Conservation (phyloP, 345 rosid genomes). For the Limnanthes douglasii region DNA sequence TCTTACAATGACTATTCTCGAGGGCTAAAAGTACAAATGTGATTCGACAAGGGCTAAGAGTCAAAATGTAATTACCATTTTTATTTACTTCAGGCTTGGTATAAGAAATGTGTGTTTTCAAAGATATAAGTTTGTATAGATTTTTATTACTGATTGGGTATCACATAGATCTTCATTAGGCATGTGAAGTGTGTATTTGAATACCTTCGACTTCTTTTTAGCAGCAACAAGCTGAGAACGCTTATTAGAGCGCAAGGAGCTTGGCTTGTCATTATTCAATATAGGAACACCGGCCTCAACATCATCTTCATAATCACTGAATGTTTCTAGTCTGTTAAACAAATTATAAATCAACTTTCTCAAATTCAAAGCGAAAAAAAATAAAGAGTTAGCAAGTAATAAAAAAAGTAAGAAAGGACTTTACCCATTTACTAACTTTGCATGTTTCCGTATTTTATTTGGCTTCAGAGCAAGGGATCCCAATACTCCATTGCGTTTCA, state of each 20-base stretch:
- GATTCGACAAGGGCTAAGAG: too few species aligned
- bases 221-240: conserved; percentile 32
- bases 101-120: too few species aligned
- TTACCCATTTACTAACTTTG: conserved; percentile 50
- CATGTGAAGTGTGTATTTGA: too few species aligned
- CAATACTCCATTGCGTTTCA: conserved; percentile 45
- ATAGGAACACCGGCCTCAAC: conserved; percentile 19
- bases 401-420: background rate
- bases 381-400: conserved; percentile 1
- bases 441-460: conserved; percentile 31
- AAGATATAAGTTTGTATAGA: too few species aligned
- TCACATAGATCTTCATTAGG: too few species aligned
- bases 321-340: conserved; percentile 68
- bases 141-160: too few species aligned
- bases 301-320: conserved; percentile 74
- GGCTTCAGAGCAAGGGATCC: conserved; percentile 27
- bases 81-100: too few species aligned
- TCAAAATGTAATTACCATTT: too few species aligned
- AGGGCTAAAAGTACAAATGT: too few species aligned
- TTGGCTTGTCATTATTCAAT: too few species aligned
- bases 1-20: too few species aligned
- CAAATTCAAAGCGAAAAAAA: conserved; percentile 2
- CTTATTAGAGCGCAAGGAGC: too few species aligned
- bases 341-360: conserved; percentile 12
- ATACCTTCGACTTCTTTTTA: conserved; percentile 52